Evolutionary conservation across 177 flowering plant genomes (phyloP).

Genomic region (Telopea speciosissima): DNA sequence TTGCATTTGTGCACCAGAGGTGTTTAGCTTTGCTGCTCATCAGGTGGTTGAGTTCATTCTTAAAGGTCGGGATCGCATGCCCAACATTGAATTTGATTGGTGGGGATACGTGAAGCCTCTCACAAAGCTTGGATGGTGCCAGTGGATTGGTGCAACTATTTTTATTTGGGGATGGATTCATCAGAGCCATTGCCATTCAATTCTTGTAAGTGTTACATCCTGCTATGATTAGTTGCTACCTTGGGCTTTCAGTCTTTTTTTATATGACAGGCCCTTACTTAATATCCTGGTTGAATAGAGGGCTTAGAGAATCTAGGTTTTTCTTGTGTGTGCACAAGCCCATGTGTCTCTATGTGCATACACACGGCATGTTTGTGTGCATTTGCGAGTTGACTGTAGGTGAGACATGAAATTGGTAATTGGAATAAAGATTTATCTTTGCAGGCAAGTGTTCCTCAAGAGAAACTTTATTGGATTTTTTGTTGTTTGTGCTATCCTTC

Average conservation of each 20-base stretch:
- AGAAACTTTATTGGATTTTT: no score
- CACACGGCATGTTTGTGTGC: no score
- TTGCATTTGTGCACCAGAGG: conserved; percentile 43
- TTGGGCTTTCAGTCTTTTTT: neutral
- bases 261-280: no score
- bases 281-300: no score
- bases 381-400: no score
- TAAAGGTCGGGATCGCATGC: conserved; percentile 40
- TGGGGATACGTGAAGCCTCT: conserved; percentile 50
- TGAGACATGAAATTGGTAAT: no score
- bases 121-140: conserved; percentile 47
- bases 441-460: no score
- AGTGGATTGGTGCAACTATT: conserved; percentile 67
- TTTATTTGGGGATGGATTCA: conserved; percentile 90
- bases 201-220: conserved; percentile 54
- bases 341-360: no score
- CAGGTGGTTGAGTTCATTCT: conserved; percentile 41
- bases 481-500: no score
- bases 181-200: conserved; percentile 75
- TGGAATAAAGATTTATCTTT: no score
- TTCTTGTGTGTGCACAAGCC: no score
- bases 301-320: no score
- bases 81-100: conserved; percentile 35
- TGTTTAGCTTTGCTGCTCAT: conserved; percentile 29
- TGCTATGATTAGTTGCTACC: conserved; percentile 7